A percentile compares a stretch with the other conserved stretches of the same genome.
Evolutionary conservation across 768 basidiomycete species (phyloP).

Genomic region (Amanita molliuscula): DNA sequence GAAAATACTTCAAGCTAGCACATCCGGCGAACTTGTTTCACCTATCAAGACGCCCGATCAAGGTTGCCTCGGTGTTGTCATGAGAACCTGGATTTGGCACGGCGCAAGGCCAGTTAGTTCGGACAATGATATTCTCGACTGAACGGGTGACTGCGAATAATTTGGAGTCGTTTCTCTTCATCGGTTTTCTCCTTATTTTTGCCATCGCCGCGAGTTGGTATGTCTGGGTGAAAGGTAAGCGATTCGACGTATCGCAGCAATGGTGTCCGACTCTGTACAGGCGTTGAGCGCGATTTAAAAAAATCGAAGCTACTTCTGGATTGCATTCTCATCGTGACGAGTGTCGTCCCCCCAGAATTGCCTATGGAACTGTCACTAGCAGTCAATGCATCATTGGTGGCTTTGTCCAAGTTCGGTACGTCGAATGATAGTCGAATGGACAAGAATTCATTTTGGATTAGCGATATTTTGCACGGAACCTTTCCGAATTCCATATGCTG

Average conservation of each 20-base stretch:
- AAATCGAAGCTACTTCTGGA: constrained; percentile 93
- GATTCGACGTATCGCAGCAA: not conserved
- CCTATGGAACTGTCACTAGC: constrained; percentile 97
- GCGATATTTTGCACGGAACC: constrained; percentile 99
- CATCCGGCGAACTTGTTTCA: constrained; percentile 35
- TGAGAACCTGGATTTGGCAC: constrained; percentile 98
- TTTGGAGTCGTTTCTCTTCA: constrained; percentile 91
- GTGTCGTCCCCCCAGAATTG: constrained; percentile 94
- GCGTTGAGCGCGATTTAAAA: constrained; percentile 85
- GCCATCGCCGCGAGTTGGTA: constrained; percentile 98
- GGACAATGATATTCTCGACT: constrained; percentile 98
- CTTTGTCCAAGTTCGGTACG: constrained; percentile 85
- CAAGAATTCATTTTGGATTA: constrained; percentile 18
- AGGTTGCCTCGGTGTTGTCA: constrained; percentile 86
- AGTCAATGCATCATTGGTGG: constrained; percentile 90
- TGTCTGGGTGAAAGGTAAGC: constrained; percentile 87
- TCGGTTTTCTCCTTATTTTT: constrained; percentile 95
- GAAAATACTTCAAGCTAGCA: constrained; percentile 84
- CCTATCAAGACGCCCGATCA: constrained; percentile 73
- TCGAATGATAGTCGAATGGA: constrained; percentile 6
- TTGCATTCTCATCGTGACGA: constrained; percentile 93
- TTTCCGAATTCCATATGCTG: constrained; percentile 94
- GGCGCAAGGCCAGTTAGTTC: constrained; percentile 91
- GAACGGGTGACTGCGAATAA: constrained; percentile 97
- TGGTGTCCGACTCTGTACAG: constrained; percentile 23